A percentile compares a stretch with the other conserved stretches of the same genome.
These are phyloP conservation scores for Arachis monticola DNA, from an alignment of 331 rosid genomes.

Conservation along the genomic window DNA sequence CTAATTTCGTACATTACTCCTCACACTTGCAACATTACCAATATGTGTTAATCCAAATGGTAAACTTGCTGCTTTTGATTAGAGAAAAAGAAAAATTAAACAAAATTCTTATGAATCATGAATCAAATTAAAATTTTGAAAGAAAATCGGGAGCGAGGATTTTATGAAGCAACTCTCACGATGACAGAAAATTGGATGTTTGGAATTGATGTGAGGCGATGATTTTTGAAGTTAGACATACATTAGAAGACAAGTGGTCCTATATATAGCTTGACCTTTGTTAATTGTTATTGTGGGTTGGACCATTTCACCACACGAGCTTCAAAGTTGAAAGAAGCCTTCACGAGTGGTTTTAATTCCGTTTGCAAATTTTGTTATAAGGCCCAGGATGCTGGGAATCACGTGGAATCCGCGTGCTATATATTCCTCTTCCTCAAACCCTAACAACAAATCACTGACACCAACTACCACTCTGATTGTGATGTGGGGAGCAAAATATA, in stretches of 20 bases:
- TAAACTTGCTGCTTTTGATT: too few relatives aligned
- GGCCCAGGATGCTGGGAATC: slow-evolving; percentile 49
- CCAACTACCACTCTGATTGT: slow-evolving; percentile 8
- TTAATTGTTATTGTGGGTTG: slow-evolving; percentile 20
- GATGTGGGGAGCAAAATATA: slow-evolving; percentile 40
- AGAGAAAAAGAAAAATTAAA: too few relatives aligned
- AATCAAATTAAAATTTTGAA: too few relatives aligned
- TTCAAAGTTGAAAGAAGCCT: not conserved
- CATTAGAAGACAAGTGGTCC: slow-evolving; percentile 25
- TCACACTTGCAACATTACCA: too few relatives aligned
- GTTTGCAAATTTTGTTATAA: not conserved
- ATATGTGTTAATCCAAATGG: too few relatives aligned
- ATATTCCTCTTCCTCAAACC: not conserved
- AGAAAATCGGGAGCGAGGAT: too few relatives aligned
- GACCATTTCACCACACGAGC: slow-evolving; percentile 35
- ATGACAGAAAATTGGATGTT: too few relatives aligned
- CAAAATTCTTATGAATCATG: too few relatives aligned
- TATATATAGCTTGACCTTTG: slow-evolving; percentile 4
- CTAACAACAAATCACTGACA: slow-evolving; percentile 21
- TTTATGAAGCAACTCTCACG: too few relatives aligned
- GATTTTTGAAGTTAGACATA: not conserved
- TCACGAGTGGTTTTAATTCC: too few relatives aligned
- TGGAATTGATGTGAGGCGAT: not conserved
- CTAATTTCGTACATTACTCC: too few relatives aligned
- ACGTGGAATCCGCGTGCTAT: slow-evolving; percentile 35